Conservation (phyloP, 1,284 basidiomycete species). For the Sanghuangporus sanghuang region DNA sequence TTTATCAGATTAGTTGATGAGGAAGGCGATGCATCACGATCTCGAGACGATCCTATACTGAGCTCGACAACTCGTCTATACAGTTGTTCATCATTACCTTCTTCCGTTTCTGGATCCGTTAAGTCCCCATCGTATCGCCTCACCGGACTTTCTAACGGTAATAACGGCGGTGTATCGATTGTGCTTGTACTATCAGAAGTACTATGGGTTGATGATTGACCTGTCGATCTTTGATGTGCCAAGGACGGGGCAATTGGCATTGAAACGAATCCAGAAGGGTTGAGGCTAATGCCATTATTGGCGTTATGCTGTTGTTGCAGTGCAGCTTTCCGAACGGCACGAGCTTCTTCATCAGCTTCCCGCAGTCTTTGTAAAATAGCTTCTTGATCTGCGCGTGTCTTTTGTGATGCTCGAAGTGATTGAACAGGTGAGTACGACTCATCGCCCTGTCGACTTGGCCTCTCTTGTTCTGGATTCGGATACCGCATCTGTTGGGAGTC, state of each 20-base stretch:
- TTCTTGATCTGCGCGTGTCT: slow-evolving; percentile 36
- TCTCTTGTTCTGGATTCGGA: slow-evolving; percentile 15
- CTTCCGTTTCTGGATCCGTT: slow-evolving; percentile 38
- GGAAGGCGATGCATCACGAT: slow-evolving; percentile 10
- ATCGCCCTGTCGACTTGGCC: slow-evolving; percentile 22
- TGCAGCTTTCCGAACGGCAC: slow-evolving; percentile 25
- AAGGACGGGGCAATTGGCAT: slow-evolving; percentile 12
- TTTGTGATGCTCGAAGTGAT: slow-evolving; percentile 24
- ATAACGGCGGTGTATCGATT: slow-evolving; percentile 23
- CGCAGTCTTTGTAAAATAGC: slow-evolving; percentile 43
- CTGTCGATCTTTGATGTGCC: slow-evolving; percentile 17
- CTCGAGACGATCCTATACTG: slow-evolving; percentile 10
- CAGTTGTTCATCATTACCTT: slow-evolving; percentile 16
- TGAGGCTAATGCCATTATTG: neutral
- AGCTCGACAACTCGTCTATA: slow-evolving; percentile 10
- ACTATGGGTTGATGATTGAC: slow-evolving; percentile 24
- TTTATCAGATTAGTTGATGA: slow-evolving; percentile 17
- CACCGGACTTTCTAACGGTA: slow-evolving; percentile 38
- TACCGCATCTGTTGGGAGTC: slow-evolving; percentile 17
- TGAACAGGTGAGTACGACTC: slow-evolving; percentile 19
- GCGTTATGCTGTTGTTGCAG: neutral
- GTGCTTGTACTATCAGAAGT: slow-evolving; percentile 20
- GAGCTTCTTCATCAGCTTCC: slow-evolving; percentile 35
- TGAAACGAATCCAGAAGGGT: slow-evolving; percentile 16
- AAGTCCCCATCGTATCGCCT: slow-evolving; percentile 37